phyloP scores from a whole-genome alignment of 108 stramenopile genomes.

The Cyclotella atomus region DNA sequence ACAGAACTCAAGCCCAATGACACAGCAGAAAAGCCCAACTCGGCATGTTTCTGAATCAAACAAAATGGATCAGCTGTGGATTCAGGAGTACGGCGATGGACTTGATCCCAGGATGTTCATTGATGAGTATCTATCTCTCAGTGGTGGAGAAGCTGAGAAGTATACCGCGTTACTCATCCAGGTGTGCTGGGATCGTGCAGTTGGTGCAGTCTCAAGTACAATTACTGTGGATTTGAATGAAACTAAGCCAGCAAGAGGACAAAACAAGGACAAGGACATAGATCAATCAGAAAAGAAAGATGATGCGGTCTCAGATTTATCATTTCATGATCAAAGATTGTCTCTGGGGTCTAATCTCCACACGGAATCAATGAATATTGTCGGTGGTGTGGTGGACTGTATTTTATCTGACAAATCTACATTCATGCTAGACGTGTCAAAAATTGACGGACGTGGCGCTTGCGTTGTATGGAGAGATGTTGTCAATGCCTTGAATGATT shows the following conservation, averaged over 20 bases:
- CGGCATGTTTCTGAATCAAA: not conserved
- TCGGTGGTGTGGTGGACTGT: slow-evolving; percentile 20
- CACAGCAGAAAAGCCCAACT: not conserved
- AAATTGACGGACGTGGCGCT: not conserved
- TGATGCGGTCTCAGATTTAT: not conserved
- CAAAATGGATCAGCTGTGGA: slow-evolving; percentile 26
- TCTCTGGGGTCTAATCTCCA: slow-evolving; percentile 14
- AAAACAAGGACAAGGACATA: not conserved
- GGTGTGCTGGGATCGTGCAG: slow-evolving; percentile 42
- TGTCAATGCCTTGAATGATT: too few species aligned
- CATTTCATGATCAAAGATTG: not conserved
- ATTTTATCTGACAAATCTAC: slow-evolving; percentile 8
- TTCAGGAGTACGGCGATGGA: slow-evolving; percentile 35
- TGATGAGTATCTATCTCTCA: slow-evolving; percentile 5
- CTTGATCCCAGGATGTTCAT: slow-evolving; percentile 21
- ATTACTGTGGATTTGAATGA: not conserved
- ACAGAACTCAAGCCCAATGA: too few species aligned
- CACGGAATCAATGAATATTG: slow-evolving; percentile 15
- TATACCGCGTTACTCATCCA: slow-evolving; percentile 24
- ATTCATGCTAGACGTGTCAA: not conserved
- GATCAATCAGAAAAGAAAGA: not conserved
- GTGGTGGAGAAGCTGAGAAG: not conserved
- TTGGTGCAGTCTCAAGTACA: slow-evolving; percentile 31
- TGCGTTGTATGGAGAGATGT: slow-evolving; percentile 24
- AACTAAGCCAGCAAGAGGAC: not conserved